A percentile compares a stretch with the other conserved stretches of the same genome.
Evolutionary conservation across 176 grass and related monocot species (phyloP).

Genomic region (Eleusine coracana): DNA sequence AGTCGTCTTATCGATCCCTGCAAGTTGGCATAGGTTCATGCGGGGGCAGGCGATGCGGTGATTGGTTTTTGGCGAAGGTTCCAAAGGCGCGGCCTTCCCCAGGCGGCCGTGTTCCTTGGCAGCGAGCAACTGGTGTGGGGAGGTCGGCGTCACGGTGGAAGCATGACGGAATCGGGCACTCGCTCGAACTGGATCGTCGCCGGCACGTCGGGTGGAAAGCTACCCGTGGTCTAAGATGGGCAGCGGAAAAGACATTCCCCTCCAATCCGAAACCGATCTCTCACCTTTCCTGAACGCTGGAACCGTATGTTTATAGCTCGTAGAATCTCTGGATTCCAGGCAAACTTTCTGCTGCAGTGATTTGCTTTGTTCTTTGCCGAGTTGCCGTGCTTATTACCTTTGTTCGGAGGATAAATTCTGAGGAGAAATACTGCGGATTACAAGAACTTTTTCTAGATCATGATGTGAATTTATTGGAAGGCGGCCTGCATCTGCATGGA

Average conservation of each 20-base stretch:
- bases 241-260: neutral
- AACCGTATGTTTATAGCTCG: neutral
- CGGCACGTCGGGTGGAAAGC: slow-evolving; percentile 38
- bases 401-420: neutral
- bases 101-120: slow-evolving; percentile 24
- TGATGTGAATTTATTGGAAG: slow-evolving; percentile 3
- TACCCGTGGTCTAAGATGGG: slow-evolving; percentile 29
- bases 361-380: neutral
- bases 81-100: slow-evolving; percentile 38
- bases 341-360: neutral
- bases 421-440: neutral
- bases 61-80: slow-evolving; percentile 29
- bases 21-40: slow-evolving; percentile 42
- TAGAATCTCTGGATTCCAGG: neutral
- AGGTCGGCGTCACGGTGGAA: slow-evolving; percentile 19
- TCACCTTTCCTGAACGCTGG: neutral
- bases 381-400: neutral
- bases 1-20: neutral
- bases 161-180: neutral
- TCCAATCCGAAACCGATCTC: neutral
- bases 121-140: slow-evolving; percentile 26
- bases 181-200: neutral
- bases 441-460: neutral
- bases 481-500: neutral
- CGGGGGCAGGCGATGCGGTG: slow-evolving; percentile 26